These are phyloP conservation scores for Backusella morwellensis DNA, from an alignment of 192 early-diverging fungal genomes.

Conservation along the genomic window DNA sequence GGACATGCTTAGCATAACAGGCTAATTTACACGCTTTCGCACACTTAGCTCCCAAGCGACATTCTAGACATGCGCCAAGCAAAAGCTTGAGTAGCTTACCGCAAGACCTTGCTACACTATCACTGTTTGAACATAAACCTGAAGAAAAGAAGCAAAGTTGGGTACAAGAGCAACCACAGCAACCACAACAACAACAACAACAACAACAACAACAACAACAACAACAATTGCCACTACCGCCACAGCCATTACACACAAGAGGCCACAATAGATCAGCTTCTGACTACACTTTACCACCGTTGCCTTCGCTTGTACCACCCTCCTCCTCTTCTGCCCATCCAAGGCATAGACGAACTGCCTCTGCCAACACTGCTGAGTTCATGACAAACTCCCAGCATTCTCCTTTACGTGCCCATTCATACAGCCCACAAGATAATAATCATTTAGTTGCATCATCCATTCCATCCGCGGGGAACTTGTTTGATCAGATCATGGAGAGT, in stretches of 20 bases:
- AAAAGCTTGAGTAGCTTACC: conserved; percentile 6
- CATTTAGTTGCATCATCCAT: background rate
- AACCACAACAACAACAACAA: too few relatives aligned
- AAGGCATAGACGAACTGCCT: conserved; percentile 3
- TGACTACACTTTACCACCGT: background rate
- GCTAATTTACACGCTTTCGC: background rate
- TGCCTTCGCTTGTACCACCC: background rate
- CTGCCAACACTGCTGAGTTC: conserved; percentile 2
- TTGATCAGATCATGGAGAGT: background rate
- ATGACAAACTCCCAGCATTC: background rate
- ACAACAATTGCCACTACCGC: background rate
- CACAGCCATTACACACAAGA: background rate
- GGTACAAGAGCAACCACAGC: background rate
- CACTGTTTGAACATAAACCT: background rate
- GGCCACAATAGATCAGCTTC: background rate
- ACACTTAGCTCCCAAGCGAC: background rate
- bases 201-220: too few relatives aligned
- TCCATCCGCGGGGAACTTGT: background rate
- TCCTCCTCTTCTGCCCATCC: background rate
- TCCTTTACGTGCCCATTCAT: background rate
- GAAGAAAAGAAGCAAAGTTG: background rate
- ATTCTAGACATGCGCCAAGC: background rate
- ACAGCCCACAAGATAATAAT: background rate
- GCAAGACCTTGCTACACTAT: conserved; percentile 1
- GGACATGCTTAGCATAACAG: background rate